A percentile compares a stretch with the other conserved stretches of the same genome.
These are phyloP conservation scores for Aegilops umbellulata DNA, from an alignment of 176 grass and related monocot species.

Conservation along the genomic window DNA sequence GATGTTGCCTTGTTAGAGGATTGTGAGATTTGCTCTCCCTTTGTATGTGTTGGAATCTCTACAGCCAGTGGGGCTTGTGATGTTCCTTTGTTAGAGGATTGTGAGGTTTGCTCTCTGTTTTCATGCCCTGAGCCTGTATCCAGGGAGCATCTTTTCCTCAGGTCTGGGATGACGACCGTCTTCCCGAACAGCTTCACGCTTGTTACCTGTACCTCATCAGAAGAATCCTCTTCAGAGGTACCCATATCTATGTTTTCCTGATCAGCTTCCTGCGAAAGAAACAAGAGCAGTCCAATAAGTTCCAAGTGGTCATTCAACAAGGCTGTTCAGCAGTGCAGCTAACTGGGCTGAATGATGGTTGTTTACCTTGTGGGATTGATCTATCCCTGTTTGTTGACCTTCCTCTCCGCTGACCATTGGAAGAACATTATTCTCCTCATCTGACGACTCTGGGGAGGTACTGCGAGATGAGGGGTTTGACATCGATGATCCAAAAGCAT, in stretches of 20 bases:
- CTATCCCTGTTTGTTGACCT: not conserved
- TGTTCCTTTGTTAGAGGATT: not conserved
- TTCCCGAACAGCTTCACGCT: conserved; percentile 82
- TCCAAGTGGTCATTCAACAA: not conserved
- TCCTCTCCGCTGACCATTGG: not conserved
- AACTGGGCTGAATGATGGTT: not conserved
- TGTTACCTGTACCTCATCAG: conserved; percentile 48
- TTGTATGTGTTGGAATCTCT: conserved; percentile 9
- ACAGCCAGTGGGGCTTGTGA: not conserved
- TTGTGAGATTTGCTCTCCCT: not conserved
- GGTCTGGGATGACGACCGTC: conserved; percentile 64
- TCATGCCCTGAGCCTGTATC: not conserved
- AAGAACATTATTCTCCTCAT: conserved; percentile 29
- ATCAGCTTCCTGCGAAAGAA: conserved; percentile 34
- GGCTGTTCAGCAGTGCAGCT: not conserved
- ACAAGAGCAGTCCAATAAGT: not conserved
- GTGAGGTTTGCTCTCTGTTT: not conserved
- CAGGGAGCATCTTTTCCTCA: conserved; percentile 32
- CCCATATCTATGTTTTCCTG: conserved; percentile 20
- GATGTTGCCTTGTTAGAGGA: not conserved
- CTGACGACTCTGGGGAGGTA: conserved; percentile 41
- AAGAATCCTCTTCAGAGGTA: conserved; percentile 48
- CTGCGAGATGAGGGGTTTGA: conserved; percentile 38
- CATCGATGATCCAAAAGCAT: conserved; percentile 51
- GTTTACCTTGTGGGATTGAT: conserved; percentile 41